These are phyloP conservation scores for Cercospora sp. DNA, from an alignment of 2,329 filamentous ascomycete species.

Conservation along the genomic window DNA sequence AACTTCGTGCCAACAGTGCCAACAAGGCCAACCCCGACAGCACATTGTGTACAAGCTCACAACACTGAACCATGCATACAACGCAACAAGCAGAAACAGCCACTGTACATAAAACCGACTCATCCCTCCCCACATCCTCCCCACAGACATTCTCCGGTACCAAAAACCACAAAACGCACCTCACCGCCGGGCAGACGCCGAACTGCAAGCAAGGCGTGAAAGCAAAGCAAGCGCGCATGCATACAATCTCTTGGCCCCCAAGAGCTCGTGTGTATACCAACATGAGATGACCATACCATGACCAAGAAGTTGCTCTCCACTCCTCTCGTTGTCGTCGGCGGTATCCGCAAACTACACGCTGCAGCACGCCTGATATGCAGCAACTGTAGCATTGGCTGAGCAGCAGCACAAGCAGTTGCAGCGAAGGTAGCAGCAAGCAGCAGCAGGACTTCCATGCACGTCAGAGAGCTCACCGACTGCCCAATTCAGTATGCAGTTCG, in stretches of 20 bases:
- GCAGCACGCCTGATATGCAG: not conserved
- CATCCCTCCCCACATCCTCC: not conserved
- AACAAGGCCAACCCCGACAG: not conserved
- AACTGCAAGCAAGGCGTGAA: not conserved
- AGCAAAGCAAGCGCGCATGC: not conserved
- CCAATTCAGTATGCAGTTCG: not conserved
- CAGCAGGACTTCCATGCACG: not conserved
- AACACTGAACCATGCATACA: not conserved
- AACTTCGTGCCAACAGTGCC: too few species aligned
- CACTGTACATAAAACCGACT: not conserved
- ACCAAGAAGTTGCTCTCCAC: not conserved
- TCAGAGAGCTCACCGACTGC: not conserved
- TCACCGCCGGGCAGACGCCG: not conserved
- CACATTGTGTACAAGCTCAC: not conserved
- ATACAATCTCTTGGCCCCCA: not conserved
- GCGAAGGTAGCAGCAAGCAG: too few species aligned
- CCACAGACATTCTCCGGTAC: not conserved
- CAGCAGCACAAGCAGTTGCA: too few species aligned
- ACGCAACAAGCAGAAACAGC: not conserved
- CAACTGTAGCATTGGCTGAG: not conserved
- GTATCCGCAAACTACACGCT: not conserved
- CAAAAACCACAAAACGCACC: not conserved
- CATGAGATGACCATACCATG: not conserved
- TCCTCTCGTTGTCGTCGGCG: not conserved
- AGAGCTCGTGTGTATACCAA: too few species aligned